Base-by-base conservation (phyloP, 495 filamentous ascomycete genomes). In the Podospora australis region DNA sequence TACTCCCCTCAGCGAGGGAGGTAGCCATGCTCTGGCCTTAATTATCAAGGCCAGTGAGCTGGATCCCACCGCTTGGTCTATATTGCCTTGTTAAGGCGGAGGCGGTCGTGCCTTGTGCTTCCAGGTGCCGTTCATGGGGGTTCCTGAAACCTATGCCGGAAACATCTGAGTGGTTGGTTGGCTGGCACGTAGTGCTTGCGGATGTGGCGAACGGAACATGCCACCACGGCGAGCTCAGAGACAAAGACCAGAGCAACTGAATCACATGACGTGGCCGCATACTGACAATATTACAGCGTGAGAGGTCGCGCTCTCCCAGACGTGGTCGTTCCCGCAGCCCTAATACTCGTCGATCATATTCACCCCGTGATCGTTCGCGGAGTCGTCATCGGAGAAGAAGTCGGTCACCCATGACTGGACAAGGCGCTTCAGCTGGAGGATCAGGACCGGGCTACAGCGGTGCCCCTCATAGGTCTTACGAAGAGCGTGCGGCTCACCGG, bases 241-340 rank as follows among this genome's bases (percentile, higher is more conserved):
- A 43, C 40, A 43, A 43, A 43, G 21, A 43, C 32, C 14, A 6
- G 8, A 16, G 16, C 21, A 10, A 17, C n/a, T 17, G 6, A 30
- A 44, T 19, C 6, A 11, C 30, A 39, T 36, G 16, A 36, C 10
- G 36, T 20, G 24, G 29, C 48, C 52, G 60, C 35, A 65, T 55
- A 62, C 74, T 76, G 60, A 78, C 63, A 55, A 50, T 39, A 32
- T 65, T 60, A 48, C 79, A 96, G 88, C 90, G 91, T 69, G 90
- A 95, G 80, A 86, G 92, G 70, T 92, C 89, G 70, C 87, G 90
- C 68, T 92, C 88, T 53, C 89, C 89, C 58, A 83, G 90, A 68
- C 86, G 90, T 71, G 88, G 88, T 56, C 73, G 73, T 56, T 79
- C 75, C 49, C 63, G 75, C 50, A 77, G 72, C 56, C 73, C 71